Conservation (phyloP, 139 green algal genomes). For the Pycnococcus provasolii region DNA sequence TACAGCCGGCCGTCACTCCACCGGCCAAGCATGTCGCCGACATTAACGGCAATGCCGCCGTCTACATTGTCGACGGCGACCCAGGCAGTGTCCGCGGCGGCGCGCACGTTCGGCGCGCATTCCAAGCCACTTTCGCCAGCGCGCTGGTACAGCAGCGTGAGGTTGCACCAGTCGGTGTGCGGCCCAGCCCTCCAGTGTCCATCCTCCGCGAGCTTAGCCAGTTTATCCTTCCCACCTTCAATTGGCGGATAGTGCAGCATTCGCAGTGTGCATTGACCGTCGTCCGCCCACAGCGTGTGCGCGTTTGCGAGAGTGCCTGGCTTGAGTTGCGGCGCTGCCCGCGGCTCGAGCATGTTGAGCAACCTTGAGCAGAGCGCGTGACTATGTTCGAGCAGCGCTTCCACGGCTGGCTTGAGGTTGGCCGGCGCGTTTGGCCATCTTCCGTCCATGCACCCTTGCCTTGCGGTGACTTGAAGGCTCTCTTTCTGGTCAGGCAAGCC, state of each 20-base stretch:
- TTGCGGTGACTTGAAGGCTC: slow-evolving; percentile 12
- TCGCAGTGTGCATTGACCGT: slow-evolving; percentile 16
- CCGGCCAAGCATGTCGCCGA: slow-evolving; percentile 15
- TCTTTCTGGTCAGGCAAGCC: slow-evolving; percentile 2
- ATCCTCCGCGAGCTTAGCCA: background rate
- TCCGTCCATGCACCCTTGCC: background rate
- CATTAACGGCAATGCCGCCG: slow-evolving; percentile 6
- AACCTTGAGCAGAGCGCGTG: background rate
- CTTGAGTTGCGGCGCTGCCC: no score
- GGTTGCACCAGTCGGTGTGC: slow-evolving; percentile 12
- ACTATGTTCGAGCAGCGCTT: background rate
- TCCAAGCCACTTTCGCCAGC: slow-evolving; percentile 1
- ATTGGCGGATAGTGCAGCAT: slow-evolving; percentile 9
- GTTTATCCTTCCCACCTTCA: background rate
- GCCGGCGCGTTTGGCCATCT: background rate
- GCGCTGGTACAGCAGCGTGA: slow-evolving; percentile 6
- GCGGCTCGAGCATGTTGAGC: background rate
- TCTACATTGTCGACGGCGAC: background rate
- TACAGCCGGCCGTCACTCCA: slow-evolving; percentile 3
- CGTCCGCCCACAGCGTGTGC: slow-evolving; percentile 3
- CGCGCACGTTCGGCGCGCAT: slow-evolving; percentile 2
- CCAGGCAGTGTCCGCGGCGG: background rate
- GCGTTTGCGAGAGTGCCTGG: background rate
- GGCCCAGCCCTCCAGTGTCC: slow-evolving; percentile 6
- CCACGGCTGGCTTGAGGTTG: background rate